Conservation (phyloP, 129 eudicot genomes). For the Flaveria robusta region DNA sequence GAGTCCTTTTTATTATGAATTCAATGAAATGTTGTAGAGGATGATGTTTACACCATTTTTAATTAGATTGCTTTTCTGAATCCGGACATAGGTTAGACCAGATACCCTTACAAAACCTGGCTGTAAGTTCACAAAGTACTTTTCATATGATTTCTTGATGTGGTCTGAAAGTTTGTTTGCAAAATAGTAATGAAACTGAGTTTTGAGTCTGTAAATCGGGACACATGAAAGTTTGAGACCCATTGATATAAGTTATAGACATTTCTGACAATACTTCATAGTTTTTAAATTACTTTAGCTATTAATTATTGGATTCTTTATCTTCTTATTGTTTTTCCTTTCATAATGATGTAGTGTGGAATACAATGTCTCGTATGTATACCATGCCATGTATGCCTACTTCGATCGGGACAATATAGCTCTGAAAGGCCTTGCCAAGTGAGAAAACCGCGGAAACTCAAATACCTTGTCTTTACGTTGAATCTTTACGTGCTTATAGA, state of each 20-base stretch:
- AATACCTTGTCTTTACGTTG: not conserved
- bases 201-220: not conserved
- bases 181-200: not conserved
- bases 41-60: not conserved
- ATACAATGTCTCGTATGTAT: constrained; percentile 79
- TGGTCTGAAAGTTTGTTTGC: not conserved
- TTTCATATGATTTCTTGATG: not conserved
- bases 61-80: not conserved
- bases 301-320: not conserved
- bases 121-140: not conserved
- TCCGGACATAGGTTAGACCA: not conserved
- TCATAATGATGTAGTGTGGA: constrained; percentile 68
- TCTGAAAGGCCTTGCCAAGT: constrained; percentile 92
- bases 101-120: not conserved
- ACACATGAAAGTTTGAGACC: not conserved
- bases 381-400: constrained; percentile 80
- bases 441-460: constrained; percentile 2
- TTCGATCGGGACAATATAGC: constrained; percentile 94
- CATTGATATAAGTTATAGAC: not conserved
- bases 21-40: not conserved
- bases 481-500: not conserved
- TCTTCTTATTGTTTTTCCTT: not conserved
- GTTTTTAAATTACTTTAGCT: not conserved
- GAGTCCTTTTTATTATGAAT: not conserved
- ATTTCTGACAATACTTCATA: not conserved